phyloP scores from a whole-genome alignment of 2,329 filamentous ascomycete genomes.

The Ophiosphaerella korrae region DNA sequence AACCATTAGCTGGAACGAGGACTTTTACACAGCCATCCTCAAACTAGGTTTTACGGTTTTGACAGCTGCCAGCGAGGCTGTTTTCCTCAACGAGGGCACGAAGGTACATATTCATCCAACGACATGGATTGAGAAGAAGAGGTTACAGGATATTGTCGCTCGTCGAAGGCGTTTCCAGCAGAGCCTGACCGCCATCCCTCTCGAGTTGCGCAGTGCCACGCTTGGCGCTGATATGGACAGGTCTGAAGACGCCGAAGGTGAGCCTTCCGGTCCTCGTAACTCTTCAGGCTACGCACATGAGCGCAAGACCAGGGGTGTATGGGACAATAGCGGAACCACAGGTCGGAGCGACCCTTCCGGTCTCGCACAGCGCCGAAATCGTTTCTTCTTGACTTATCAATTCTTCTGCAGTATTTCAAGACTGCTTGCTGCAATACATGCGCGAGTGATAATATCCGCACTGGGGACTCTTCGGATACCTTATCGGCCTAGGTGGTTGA shows the following conservation, averaged over 20 bases:
- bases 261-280: conserved; percentile 28
- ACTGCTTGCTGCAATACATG: conserved; percentile 65
- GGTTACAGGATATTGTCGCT: conserved; percentile 74
- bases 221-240: conserved; percentile 44
- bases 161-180: conserved; percentile 49
- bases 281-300: conserved; percentile 68
- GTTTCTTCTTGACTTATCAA: conserved; percentile 77
- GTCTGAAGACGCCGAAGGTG: conserved; percentile 44
- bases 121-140: conserved; percentile 92
- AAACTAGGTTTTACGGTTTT: conserved; percentile 86
- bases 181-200: conserved; percentile 45
- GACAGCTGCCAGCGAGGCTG: conserved; percentile 92
- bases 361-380: conserved; percentile 74
- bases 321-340: conserved; percentile 30
- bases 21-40: conserved; percentile 91
- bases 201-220: conserved; percentile 49
- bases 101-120: conserved; percentile 72
- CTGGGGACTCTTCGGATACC: conserved; percentile 66
- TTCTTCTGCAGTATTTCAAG: conserved; percentile 77
- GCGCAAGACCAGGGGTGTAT: conserved; percentile 61
- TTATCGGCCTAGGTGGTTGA: conserved; percentile 68
- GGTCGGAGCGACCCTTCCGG: conserved; percentile 70
- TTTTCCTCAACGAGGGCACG: conserved; percentile 90
- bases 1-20: conserved; percentile 82
- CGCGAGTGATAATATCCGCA: conserved; percentile 59